Conservation (phyloP, 1,284 basidiomycete species). For the Flammula alnicola region DNA sequence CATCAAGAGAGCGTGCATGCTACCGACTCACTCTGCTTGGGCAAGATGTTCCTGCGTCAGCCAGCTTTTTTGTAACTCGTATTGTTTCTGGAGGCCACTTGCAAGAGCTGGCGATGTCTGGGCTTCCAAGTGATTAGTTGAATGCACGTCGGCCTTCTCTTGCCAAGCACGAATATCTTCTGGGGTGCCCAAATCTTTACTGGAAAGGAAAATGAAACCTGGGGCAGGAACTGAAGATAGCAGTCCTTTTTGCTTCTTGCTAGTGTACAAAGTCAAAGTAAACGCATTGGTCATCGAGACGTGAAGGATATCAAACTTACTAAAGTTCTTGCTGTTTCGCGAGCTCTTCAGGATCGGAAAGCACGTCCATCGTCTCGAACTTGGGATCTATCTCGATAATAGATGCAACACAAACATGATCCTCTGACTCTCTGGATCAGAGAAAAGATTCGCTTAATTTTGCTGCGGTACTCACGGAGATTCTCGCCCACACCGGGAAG, state of each 20-base stretch:
- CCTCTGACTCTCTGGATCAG: constrained; percentile 7
- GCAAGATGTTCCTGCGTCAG: constrained; percentile 6
- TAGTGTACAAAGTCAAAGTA: background rate
- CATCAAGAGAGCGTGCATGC: background rate
- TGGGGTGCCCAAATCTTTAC: constrained; percentile 2
- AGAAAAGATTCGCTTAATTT: background rate
- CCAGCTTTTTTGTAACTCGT: constrained; percentile 11
- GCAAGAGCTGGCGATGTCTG: background rate
- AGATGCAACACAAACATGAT: constrained; percentile 6
- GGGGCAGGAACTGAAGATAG: constrained; percentile 5
- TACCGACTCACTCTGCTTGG: constrained; percentile 9
- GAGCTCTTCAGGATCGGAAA: constrained; percentile 6
- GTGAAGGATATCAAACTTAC: constrained; percentile 1
- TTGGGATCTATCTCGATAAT: constrained; percentile 13
- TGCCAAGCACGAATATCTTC: background rate
- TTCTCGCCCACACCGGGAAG: constrained; percentile 8
- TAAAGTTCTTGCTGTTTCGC: constrained; percentile 11
- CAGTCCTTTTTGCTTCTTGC: constrained; percentile 13
- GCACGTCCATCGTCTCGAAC: constrained; percentile 8
- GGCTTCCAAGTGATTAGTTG: background rate
- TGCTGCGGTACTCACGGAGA: background rate
- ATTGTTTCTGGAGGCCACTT: constrained; percentile 16
- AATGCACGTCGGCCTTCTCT: background rate
- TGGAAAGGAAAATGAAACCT: constrained; percentile 12
- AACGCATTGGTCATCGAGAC: background rate